Conservation (phyloP, 148 eudicot genomes). For the Rheum nobile region DNA sequence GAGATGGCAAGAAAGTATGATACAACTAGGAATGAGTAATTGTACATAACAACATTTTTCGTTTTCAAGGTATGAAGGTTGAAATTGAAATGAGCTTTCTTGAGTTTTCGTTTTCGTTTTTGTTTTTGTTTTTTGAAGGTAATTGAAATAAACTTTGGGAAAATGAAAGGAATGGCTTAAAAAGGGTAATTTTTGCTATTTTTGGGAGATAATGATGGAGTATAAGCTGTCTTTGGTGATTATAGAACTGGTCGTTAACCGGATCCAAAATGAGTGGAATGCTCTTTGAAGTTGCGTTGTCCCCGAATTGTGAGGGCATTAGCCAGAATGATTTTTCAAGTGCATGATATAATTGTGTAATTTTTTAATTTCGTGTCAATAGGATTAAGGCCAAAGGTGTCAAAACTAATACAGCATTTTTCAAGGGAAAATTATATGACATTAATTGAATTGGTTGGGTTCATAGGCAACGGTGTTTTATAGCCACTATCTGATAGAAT, state of each 20-base stretch:
- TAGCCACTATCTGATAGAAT: too few relatives aligned
- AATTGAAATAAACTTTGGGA: neutral
- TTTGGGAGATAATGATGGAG: neutral
- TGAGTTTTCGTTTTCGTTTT: neutral
- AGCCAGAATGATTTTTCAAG: neutral
- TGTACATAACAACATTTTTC: too few relatives aligned
- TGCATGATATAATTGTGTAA: too few relatives aligned
- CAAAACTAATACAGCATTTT: too few relatives aligned
- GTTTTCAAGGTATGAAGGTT: neutral
- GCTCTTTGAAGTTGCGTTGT: neutral
- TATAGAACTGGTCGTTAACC: neutral
- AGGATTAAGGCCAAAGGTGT: neutral
- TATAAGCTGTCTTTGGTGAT: neutral
- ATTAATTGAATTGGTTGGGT: too few relatives aligned
- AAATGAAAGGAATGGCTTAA: neutral
- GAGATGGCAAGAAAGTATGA: neutral
- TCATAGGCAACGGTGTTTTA: too few relatives aligned
- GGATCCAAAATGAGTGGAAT: constrained; percentile 3
- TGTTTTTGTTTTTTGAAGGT: neutral
- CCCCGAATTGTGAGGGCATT: neutral
- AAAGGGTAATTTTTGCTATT: neutral
- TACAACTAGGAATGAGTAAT: neutral
- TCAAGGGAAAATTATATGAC: too few relatives aligned
- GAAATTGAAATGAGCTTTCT: neutral
- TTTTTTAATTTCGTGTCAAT: neutral